Evolutionary conservation across 148 eudicot genomes (phyloP).

Genomic region (Gaultheria prostrata): DNA sequence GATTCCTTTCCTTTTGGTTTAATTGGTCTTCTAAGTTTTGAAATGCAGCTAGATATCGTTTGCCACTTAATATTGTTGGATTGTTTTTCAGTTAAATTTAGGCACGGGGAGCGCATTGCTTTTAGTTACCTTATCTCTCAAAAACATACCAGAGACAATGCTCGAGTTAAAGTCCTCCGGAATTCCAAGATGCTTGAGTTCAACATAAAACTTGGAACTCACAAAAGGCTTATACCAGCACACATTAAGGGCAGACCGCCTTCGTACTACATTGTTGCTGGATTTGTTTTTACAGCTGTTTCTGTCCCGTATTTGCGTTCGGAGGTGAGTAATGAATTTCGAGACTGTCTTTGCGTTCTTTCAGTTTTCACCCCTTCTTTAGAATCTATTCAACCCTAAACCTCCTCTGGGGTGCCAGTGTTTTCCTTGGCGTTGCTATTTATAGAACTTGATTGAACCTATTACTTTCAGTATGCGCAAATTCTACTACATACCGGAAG

Average conservation of each 20-base stretch:
- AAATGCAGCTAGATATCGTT: not conserved
- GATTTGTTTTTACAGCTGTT: conserved; percentile 43
- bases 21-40: not conserved
- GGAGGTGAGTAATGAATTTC: conserved; percentile 28
- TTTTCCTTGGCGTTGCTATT: not conserved
- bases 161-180: conserved; percentile 45
- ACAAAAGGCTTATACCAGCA: conserved; percentile 43
- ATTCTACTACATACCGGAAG: not conserved
- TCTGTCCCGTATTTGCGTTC: conserved; percentile 54
- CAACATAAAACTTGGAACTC: conserved; percentile 42
- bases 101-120: conserved; percentile 58
- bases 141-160: conserved; percentile 41
- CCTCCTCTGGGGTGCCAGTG: not conserved
- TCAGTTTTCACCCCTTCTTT: no score
- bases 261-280: conserved; percentile 50
- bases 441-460: not conserved
- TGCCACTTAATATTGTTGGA: not conserved
- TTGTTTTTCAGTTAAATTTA: conserved; percentile 29
- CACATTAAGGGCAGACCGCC: conserved; percentile 47
- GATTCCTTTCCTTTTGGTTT: not conserved
- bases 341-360: not conserved
- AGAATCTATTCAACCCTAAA: no score
- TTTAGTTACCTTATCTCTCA: conserved; percentile 50
- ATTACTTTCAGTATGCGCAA: not conserved
- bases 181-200: conserved; percentile 37